Conservation (phyloP, 2,329 filamentous ascomycete species). For the Fusarium torulosum region DNA sequence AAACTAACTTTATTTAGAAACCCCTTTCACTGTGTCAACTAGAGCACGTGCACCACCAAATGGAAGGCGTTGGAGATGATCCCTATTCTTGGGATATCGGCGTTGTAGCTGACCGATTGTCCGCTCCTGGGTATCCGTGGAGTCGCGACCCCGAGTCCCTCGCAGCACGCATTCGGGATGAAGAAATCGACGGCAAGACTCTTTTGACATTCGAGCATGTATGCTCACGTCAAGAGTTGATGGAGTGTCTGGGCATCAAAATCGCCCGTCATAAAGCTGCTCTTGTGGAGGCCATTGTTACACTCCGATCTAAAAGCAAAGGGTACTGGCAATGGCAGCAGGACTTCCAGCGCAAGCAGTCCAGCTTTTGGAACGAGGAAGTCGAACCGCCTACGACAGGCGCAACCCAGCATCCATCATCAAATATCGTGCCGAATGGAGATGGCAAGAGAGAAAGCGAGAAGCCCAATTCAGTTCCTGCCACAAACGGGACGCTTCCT, state of each 20-base stretch:
- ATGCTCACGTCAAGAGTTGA: constrained; percentile 63
- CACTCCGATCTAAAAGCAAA: constrained; percentile 65
- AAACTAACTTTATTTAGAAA: constrained; percentile 14
- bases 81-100: constrained; percentile 81
- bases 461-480: neutral
- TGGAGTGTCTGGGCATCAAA: constrained; percentile 67
- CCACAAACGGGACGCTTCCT: neutral
- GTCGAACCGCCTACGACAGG: neutral
- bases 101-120: constrained; percentile 75
- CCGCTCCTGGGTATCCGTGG: constrained; percentile 65
- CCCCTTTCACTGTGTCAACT: constrained; percentile 4
- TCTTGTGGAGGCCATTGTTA: constrained; percentile 68
- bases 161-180: constrained; percentile 66
- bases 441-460: neutral
- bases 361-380: constrained; percentile 30
- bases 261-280: constrained; percentile 69
- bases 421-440: neutral
- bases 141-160: constrained; percentile 63
- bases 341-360: constrained; percentile 39
- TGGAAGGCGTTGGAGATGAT: constrained; percentile 61
- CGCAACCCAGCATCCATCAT: neutral
- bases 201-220: constrained; percentile 70
- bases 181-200: constrained; percentile 74
- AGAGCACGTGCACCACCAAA: constrained; percentile 28
- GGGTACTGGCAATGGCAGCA: constrained; percentile 58